phyloP scores from a whole-genome alignment of 176 grass and related monocot genomes.

The Lolium perenne region DNA sequence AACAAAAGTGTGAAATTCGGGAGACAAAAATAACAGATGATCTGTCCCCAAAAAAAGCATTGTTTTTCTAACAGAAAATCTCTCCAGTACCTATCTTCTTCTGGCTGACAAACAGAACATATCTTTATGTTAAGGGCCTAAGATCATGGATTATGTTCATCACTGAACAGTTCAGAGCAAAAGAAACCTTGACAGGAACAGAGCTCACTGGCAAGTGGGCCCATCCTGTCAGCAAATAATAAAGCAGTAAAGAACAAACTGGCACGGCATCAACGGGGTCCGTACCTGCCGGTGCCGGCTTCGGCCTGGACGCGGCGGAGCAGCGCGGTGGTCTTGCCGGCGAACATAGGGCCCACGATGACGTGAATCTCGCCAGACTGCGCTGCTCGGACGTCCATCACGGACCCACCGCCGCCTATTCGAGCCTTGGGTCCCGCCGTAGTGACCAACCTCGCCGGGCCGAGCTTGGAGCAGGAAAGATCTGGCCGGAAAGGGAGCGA shows the following conservation, averaged over 20 bases:
- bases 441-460: slow-evolving; percentile 34
- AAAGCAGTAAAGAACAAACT: not conserved
- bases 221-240: not conserved
- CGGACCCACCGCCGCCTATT: not conserved
- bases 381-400: slow-evolving; percentile 34
- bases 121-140: no score
- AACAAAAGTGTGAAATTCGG: not conserved
- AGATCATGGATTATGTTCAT: not conserved
- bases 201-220: not conserved
- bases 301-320: slow-evolving; percentile 70
- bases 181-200: not conserved
- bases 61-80: not conserved
- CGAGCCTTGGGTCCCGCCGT: not conserved
- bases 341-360: slow-evolving; percentile 89
- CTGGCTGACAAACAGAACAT: no score
- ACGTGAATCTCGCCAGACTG: slow-evolving; percentile 86
- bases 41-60: not conserved
- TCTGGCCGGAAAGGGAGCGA: slow-evolving; percentile 18
- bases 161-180: not conserved
- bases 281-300: slow-evolving; percentile 67
- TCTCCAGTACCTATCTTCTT: no score
- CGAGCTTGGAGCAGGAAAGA: not conserved
- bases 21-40: not conserved
- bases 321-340: slow-evolving; percentile 89
- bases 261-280: not conserved